phyloP scores from a whole-genome alignment of 768 basidiomycete species.

The Tulasnella sp. region DNA sequence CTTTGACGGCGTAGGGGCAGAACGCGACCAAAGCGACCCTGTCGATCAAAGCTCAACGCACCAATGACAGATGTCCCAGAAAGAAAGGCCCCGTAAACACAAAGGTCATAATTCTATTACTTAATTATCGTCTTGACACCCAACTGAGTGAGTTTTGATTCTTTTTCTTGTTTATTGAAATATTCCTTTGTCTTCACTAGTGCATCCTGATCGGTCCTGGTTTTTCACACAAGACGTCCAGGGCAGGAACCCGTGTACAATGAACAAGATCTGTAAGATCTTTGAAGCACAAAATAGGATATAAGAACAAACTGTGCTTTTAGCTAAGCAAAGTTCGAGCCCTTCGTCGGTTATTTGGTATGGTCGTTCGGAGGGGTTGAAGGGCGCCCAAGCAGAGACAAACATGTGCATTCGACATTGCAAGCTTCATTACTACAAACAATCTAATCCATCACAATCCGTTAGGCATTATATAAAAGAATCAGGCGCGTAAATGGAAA shows the following conservation, averaged over 20 bases:
- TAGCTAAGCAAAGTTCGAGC: neutral
- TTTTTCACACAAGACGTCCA: neutral
- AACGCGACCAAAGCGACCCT: slow-evolving; percentile 4
- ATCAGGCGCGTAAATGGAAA: neutral
- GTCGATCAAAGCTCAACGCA: neutral
- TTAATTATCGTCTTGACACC: neutral
- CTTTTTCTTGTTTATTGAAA: neutral
- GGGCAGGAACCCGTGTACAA: neutral
- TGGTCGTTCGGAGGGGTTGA: neutral
- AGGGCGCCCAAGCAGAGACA: neutral
- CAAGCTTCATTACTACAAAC: neutral
- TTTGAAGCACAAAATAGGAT: neutral
- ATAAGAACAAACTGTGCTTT: neutral
- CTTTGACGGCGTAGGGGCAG: neutral
- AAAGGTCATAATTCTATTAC: neutral
- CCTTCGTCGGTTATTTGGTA: neutral
- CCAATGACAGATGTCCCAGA: neutral
- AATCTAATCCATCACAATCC: slow-evolving; percentile 5
- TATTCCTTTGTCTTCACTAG: neutral
- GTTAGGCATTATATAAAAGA: neutral
- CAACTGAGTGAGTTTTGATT: neutral
- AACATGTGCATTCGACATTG: slow-evolving; percentile 4
- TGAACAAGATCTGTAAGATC: neutral
- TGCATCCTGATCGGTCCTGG: neutral
- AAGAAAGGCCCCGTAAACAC: neutral